Evolutionary conservation across 257 asterid genomes (phyloP), one percentile per base, ranked within the genome.

Genomic region (Mentha longifolia): DNA sequence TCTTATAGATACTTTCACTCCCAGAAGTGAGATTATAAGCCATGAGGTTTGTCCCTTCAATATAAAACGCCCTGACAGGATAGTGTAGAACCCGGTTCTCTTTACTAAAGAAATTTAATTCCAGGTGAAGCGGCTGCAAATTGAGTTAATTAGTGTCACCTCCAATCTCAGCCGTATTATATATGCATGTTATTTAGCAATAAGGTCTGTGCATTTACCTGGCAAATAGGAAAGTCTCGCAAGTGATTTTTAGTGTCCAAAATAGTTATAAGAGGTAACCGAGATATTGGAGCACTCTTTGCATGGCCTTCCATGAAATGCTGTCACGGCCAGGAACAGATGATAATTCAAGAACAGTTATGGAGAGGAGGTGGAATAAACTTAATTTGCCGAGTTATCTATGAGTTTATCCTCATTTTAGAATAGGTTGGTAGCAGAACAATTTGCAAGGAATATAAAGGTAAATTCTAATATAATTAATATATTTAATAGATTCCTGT

Each of bases 231-330:
- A 70, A 83, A 79, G 83, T 92, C 94, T 78, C 85, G 82, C 75
- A 95, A 76, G 81, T 79, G 82, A 83, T 88, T 80, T 64, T 86
- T 92, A 69, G 87, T 61, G 72, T 95, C 97, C 86, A 88, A 73
- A 73, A 92, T 80, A 35, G 96, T 85, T 70, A 95, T 78, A 56
- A 95, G 92, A 74, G 98, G 99, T 68, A 95, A 74, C 77, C 99
- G 92, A 77, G 93, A 83, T 88, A 95, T 95, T 72, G 99, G 98
- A 79, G 95, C 92, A 84, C 84, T 95, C 84, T 88, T 95, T 59
- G 99, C 86, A 81, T 95, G 96, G 76, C 99, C 98, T 87, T 95
- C 98, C 99, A 95, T 92, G 82, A 95, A 95, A 92, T 95, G 98
- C 99, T 95, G 95, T 78, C 67, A 69, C 45, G 72, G 50, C 33